These are phyloP conservation scores for Kodamaea kakaduensis DNA, from an alignment of 805 yeast species.

Conservation along the genomic window DNA sequence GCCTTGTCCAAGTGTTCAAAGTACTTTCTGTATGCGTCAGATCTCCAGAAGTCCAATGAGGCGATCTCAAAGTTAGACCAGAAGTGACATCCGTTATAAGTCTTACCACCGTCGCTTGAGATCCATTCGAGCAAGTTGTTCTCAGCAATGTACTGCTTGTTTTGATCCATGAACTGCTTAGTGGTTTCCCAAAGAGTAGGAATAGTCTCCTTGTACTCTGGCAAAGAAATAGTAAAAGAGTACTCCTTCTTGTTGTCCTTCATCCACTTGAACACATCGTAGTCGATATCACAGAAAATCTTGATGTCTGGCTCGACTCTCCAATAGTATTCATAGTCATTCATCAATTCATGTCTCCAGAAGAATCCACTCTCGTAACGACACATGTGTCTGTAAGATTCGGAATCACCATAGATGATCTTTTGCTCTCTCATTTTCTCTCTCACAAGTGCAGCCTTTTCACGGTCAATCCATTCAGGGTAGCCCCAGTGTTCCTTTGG, in stretches of 20 bases:
- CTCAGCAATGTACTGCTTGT: conserved; percentile 58
- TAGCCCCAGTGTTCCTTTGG: conserved; percentile 86
- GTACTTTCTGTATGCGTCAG: conserved; percentile 63
- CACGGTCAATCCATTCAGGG: conserved; percentile 78
- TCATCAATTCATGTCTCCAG: conserved; percentile 69
- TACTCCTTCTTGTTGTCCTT: conserved; percentile 72
- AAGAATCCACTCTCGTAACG: conserved; percentile 89
- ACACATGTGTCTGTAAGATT: conserved; percentile 88
- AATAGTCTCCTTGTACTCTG: conserved; percentile 81
- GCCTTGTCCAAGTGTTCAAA: conserved; percentile 71
- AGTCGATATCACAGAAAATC: conserved; percentile 77
- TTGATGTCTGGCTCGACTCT: conserved; percentile 86
- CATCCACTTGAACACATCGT: conserved; percentile 83
- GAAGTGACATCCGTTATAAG: conserved; percentile 81
- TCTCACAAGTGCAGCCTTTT: conserved; percentile 63
- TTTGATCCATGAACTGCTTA: conserved; percentile 57
- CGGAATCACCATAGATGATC: conserved; percentile 71
- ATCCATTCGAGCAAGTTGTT: conserved; percentile 69
- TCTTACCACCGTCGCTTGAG: conserved; percentile 61
- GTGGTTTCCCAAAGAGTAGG: conserved; percentile 79
- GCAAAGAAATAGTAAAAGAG: conserved; percentile 80
- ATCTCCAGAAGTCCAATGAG: conserved; percentile 68
- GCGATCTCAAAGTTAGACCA: conserved; percentile 92
- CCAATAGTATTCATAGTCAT: conserved; percentile 89
- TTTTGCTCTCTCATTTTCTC: conserved; percentile 49